phyloP scores from a whole-genome alignment of 106 monocot species.

The Agapanthus africanus region DNA sequence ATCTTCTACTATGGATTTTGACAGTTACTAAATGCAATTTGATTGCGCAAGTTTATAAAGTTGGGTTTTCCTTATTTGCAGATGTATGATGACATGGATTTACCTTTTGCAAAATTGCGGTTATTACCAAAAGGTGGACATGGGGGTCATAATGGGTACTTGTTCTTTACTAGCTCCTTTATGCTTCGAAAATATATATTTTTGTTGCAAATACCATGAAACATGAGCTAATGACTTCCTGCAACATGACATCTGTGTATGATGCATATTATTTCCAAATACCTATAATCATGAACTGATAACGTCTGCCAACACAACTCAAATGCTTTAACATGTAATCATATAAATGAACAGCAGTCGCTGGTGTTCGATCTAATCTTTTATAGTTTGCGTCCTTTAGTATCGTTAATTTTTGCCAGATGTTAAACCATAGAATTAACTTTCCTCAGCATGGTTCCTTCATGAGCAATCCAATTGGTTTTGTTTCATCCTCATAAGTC shows the following conservation, averaged over 20 bases:
- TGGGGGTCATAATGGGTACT: conserved; percentile 98
- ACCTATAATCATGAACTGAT: neutral
- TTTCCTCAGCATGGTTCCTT: neutral
- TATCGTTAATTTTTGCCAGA: neutral
- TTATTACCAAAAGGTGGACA: conserved; percentile 92
- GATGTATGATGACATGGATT: conserved; percentile 92
- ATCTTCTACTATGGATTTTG: neutral
- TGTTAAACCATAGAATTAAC: neutral
- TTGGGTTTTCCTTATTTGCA: conserved; percentile 19
- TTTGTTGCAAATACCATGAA: neutral
- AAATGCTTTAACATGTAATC: neutral
- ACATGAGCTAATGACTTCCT: neutral
- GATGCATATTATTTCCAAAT: neutral
- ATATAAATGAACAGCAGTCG: neutral
- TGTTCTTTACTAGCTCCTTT: conserved; percentile 2
- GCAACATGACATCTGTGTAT: neutral
- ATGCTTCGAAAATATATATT: neutral
- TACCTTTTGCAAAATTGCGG: conserved; percentile 85
- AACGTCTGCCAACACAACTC: neutral
- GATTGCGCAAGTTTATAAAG: neutral
- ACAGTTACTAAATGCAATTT: neutral
- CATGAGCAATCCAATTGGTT: neutral
- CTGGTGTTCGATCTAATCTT: neutral
- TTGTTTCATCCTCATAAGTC: neutral
- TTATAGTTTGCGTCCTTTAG: neutral